Evolutionary conservation across 148 eudicot species (phyloP).

Genomic region (Diospyros kaki): DNA sequence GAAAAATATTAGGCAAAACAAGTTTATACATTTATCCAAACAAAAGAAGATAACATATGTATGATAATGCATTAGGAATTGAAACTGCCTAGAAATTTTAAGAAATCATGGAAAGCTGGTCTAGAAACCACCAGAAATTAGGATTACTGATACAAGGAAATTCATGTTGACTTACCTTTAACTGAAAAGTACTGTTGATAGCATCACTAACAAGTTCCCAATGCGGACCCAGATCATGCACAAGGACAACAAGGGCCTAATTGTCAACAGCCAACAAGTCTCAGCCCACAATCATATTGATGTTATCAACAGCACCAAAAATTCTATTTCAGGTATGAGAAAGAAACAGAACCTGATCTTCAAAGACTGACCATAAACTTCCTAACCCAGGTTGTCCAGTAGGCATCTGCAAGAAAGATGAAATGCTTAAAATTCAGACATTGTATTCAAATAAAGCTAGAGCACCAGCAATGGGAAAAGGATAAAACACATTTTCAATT

Average conservation of each 20-base stretch:
- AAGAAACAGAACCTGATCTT: constrained; percentile 66
- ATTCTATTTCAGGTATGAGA: neutral
- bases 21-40: neutral
- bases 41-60: neutral
- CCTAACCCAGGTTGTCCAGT: constrained; percentile 65
- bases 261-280: constrained; percentile 10
- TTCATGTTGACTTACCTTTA: constrained; percentile 49
- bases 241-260: constrained; percentile 97
- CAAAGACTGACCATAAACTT: constrained; percentile 78
- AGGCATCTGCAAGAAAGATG: constrained; percentile 45
- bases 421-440: constrained; percentile 20
- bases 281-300: constrained; percentile 18
- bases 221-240: constrained; percentile 95
- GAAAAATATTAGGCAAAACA: constrained; percentile 1
- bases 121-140: constrained; percentile 4
- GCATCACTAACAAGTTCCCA: constrained; percentile 99
- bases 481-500: neutral
- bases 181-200: constrained; percentile 71
- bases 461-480: neutral
- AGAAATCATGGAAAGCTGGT: constrained; percentile 3
- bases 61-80: neutral
- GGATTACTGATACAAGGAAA: neutral
- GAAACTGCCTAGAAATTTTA: neutral
- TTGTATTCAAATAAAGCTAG: neutral
- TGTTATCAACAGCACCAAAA: neutral